Evolutionary conservation across 2,329 filamentous ascomycete species (phyloP).

Genomic region (Paradendryphiella salina): DNA sequence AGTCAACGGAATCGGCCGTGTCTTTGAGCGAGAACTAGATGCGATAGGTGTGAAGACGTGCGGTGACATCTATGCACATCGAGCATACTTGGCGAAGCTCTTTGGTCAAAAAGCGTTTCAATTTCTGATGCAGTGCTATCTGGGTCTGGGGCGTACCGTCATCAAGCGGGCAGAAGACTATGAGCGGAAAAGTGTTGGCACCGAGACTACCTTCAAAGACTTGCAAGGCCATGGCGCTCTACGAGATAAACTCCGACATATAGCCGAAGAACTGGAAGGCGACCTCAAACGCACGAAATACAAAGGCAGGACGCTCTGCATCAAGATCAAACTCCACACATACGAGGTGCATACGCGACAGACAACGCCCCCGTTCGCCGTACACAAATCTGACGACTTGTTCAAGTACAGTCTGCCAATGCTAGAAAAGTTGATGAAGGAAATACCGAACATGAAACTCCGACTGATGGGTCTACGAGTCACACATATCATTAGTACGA

Average conservation of each 20-base stretch:
- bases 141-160: slow-evolving; percentile 82
- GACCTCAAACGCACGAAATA: slow-evolving; percentile 78
- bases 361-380: slow-evolving; percentile 70
- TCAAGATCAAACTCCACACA: slow-evolving; percentile 93
- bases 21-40: slow-evolving; percentile 86
- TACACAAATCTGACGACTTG: slow-evolving; percentile 76
- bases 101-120: slow-evolving; percentile 92
- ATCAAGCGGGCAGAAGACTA: slow-evolving; percentile 87
- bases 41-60: slow-evolving; percentile 87
- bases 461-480: slow-evolving; percentile 87
- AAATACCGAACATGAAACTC: slow-evolving; percentile 76
- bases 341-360: slow-evolving; percentile 91
- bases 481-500: slow-evolving; percentile 83
- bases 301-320: slow-evolving; percentile 85
- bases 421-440: slow-evolving; percentile 79
- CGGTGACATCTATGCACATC: slow-evolving; percentile 79
- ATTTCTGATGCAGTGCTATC: slow-evolving; percentile 80
- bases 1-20: slow-evolving; percentile 91
- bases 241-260: slow-evolving; percentile 75
- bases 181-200: slow-evolving; percentile 90
- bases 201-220: slow-evolving; percentile 87
- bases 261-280: slow-evolving; percentile 82
- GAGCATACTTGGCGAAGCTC: slow-evolving; percentile 72
- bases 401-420: slow-evolving; percentile 83
- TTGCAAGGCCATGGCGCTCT: slow-evolving; percentile 70